phyloP scores from a whole-genome alignment of 106 monocot species.

The Allium cepa region DNA sequence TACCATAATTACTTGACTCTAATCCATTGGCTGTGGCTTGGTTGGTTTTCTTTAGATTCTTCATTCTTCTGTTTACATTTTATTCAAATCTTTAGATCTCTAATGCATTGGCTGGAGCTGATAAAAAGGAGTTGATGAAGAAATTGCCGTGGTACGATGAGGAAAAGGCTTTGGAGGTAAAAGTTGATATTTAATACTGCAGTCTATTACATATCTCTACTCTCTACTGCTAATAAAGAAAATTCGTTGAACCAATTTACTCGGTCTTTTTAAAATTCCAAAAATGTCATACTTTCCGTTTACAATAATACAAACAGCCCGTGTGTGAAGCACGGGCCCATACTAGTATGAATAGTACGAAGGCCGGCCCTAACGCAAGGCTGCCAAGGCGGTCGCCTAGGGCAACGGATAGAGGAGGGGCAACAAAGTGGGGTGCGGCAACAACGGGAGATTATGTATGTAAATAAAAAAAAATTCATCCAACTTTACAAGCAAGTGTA shows the following conservation, averaged over 20 bases:
- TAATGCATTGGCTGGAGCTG: conserved; percentile 19
- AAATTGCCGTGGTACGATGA: conserved; percentile 71
- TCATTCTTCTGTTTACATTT: background rate
- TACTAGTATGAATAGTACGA: too few species aligned
- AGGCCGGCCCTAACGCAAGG: too few species aligned
- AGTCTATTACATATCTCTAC: background rate
- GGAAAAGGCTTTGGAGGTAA: conserved; percentile 69
- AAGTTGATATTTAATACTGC: background rate
- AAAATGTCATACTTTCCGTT: background rate
- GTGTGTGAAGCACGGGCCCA: too few species aligned
- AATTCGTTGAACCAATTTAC: background rate
- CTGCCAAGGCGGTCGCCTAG: too few species aligned
- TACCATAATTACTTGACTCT: background rate
- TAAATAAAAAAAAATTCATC: too few species aligned
- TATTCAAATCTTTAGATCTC: background rate
- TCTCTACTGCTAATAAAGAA: background rate
- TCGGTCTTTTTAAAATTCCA: background rate
- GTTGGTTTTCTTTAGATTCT: background rate
- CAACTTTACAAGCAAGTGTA: too few species aligned
- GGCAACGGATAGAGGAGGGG: too few species aligned
- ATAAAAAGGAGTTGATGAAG: conserved; percentile 70
- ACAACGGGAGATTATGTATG: too few species aligned
- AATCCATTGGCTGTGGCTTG: background rate
- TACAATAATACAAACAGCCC: background rate
- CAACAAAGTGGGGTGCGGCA: too few species aligned